These are phyloP conservation scores for Stereum hirsutum DNA, from an alignment of 1,284 basidiomycete species.

Conservation along the genomic window DNA sequence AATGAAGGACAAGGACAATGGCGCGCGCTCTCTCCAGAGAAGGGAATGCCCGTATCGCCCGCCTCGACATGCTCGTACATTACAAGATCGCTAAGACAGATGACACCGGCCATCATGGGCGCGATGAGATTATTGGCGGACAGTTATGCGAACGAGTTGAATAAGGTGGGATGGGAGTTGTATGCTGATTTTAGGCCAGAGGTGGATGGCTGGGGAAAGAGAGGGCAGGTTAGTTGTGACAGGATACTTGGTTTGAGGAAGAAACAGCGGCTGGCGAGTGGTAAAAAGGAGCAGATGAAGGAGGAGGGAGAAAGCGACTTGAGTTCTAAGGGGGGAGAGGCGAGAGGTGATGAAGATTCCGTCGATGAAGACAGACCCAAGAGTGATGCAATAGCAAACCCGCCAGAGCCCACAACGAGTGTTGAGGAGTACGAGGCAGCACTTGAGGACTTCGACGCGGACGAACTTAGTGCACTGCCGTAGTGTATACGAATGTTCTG, in stretches of 20 bases:
- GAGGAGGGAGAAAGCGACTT: neutral
- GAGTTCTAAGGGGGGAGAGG: neutral
- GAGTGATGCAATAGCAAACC: too few species aligned
- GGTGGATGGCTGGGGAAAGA: constrained; percentile 67
- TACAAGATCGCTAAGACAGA: constrained; percentile 70
- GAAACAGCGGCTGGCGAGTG: constrained; percentile 8
- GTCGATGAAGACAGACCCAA: too few species aligned
- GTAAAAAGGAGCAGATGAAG: neutral
- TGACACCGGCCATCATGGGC: constrained; percentile 68
- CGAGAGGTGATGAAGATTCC: neutral
- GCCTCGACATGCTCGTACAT: constrained; percentile 75
- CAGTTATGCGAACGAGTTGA: constrained; percentile 65
- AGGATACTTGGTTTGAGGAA: constrained; percentile 50
- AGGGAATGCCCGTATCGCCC: constrained; percentile 53
- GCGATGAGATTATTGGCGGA: constrained; percentile 71
- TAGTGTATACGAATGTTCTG: too few species aligned
- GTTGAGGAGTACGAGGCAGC: constrained; percentile 21
- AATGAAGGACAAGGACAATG: too few species aligned
- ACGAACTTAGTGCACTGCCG: constrained; percentile 20
- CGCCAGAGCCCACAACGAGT: too few species aligned
- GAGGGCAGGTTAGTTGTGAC: constrained; percentile 56
- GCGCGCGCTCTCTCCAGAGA: constrained; percentile 73
- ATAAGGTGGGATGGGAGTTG: constrained; percentile 57
- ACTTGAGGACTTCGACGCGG: constrained; percentile 31
- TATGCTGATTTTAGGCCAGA: constrained; percentile 73